Evolutionary conservation across 148 eudicot species (phyloP), one percentile per base, ranked within the genome.

Genomic region (Selenicereus undatus): DNA sequence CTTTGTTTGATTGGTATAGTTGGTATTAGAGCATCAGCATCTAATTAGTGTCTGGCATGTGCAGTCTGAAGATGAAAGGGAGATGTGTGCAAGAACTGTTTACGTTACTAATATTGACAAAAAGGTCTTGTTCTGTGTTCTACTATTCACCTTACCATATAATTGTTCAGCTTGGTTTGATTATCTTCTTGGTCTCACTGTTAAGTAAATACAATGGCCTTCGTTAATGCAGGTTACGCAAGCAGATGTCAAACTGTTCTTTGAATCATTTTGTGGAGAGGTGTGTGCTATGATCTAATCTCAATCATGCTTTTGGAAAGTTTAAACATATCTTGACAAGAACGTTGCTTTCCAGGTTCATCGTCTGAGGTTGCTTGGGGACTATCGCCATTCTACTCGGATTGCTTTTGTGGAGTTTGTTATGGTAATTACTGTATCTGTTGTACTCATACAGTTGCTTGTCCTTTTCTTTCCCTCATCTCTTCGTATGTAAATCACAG

Each of bases 21-120:
- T 66, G 14, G 35, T 1, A 32, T 18, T 32, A 11, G 20, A 29
- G 14, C 2, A 4, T 6, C 5, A 27, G 76, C 30, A 21, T 26
- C 71, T 81, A 68, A 76, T 56, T 80, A 80, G 80, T 52, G 66
- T 26, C 52, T 72, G 70, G 70, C 74, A 52, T 75, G n/a, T 86
- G 24, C 85, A 93, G 99, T 89, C 94, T 87, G 97, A 91, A 79
- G 91, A 91, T 87, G 99, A 95, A 82, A 86, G 97, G 86, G 97
- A 95, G 85, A 92, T 95, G 94, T 95, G 99, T 78, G 97, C 97
- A 26, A 90, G 97, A 80, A 95, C 99, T 82, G 89, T 95, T 80
- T 95, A 95, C 78, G 90, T 93, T 78, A 89, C 99, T 35, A 92
- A 95, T 83, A 93, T 95, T 81, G 97, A 95, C 52, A 95, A 91